These are phyloP conservation scores for Dalbergia cultrata DNA, from an alignment of 306 rosid genomes.

Conservation along the genomic window DNA sequence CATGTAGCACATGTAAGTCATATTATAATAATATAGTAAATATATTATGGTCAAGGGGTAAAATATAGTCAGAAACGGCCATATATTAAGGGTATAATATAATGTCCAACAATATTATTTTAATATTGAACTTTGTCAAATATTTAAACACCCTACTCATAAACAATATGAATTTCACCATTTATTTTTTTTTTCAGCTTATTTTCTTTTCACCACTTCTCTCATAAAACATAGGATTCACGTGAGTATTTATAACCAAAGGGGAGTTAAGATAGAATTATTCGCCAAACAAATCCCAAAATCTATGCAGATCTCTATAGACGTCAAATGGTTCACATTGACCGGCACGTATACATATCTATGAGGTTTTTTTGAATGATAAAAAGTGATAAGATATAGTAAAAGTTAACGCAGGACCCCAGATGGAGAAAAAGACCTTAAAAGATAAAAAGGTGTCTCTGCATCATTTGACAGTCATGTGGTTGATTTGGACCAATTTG, in stretches of 20 bases:
- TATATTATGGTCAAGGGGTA: conserved; percentile 1
- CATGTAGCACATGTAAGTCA: conserved; percentile 43
- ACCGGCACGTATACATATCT: not conserved
- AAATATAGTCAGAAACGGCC: conserved; percentile 56
- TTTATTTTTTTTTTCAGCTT: too few relatives aligned
- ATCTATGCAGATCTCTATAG: conserved; percentile 39
- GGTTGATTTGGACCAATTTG: conserved; percentile 42
- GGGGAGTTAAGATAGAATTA: too few relatives aligned
- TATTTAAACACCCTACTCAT: too few relatives aligned
- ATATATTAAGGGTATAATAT: conserved; percentile 50
- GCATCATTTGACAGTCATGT: conserved; percentile 35
- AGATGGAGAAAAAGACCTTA: not conserved
- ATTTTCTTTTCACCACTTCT: too few relatives aligned
- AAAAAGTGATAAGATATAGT: not conserved
- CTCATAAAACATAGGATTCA: too few relatives aligned
- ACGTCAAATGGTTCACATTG: conserved; percentile 51
- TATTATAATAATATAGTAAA: conserved; percentile 13
- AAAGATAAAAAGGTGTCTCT: conserved; percentile 8
- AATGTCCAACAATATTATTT: conserved; percentile 35
- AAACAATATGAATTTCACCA: too few relatives aligned
- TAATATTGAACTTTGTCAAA: too few relatives aligned
- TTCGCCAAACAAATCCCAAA: conserved; percentile 46
- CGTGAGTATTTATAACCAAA: too few relatives aligned
- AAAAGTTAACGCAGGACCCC: conserved; percentile 12
- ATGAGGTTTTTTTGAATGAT: not conserved